Conservation (phyloP, 495 filamentous ascomycete species). For the Pseudoneurospora amorphoporcata region DNA sequence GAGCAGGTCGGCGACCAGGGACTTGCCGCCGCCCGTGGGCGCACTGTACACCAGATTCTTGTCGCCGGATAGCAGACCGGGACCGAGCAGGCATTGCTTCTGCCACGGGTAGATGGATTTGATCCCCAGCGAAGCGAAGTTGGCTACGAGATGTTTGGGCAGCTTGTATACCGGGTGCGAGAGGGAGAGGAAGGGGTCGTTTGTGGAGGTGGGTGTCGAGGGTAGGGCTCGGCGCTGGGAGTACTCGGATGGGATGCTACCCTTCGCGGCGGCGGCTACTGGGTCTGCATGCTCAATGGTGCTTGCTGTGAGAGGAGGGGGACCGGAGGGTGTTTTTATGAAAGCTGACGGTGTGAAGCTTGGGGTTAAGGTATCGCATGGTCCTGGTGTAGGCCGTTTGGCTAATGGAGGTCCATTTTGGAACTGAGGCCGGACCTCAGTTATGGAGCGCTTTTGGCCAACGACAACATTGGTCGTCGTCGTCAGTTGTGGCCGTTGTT, state of each 20-base stretch:
- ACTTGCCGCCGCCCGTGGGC: slow-evolving; percentile 78
- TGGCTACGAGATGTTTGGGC: slow-evolving; percentile 47
- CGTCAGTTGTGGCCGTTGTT: not conserved
- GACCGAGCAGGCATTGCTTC: slow-evolving; percentile 61
- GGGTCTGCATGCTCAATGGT: slow-evolving; percentile 14
- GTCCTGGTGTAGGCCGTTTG: not conserved
- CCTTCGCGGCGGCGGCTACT: slow-evolving; percentile 1
- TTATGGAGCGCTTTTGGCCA: slow-evolving; percentile 16
- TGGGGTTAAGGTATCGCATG: not conserved
- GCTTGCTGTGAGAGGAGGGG: slow-evolving; percentile 25
- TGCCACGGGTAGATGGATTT: slow-evolving; percentile 73
- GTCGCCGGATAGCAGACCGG: slow-evolving; percentile 54
- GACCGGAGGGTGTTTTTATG: not conserved
- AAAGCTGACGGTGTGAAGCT: not conserved
- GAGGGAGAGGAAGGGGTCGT: slow-evolving; percentile 52
- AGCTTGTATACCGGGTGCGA: slow-evolving; percentile 57
- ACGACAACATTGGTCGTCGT: slow-evolving; percentile 5
- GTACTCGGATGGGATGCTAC: slow-evolving; percentile 28
- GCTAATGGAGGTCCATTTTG: not conserved
- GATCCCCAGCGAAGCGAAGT: slow-evolving; percentile 56
- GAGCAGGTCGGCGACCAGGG: slow-evolving; percentile 63
- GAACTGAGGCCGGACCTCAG: not conserved
- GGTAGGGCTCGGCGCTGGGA: slow-evolving; percentile 32
- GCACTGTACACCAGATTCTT: slow-evolving; percentile 72
- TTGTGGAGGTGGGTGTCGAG: slow-evolving; percentile 39